These are phyloP conservation scores for Mallotus japonicus DNA, from an alignment of 441 rosid genomes.

Conservation along the genomic window DNA sequence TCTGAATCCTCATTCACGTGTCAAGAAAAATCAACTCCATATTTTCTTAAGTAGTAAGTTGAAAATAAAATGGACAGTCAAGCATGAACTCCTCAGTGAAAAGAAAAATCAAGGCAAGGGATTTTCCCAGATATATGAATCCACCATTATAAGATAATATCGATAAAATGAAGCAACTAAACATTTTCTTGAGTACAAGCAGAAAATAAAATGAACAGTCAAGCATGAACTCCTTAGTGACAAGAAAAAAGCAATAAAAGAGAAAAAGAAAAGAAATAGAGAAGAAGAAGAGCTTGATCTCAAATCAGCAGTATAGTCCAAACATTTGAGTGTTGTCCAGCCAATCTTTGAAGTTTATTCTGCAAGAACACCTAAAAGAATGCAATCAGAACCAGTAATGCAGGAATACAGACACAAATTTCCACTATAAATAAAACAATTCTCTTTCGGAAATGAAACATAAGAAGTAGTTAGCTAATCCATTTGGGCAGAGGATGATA, in stretches of 20 bases:
- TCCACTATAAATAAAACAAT: too few species aligned
- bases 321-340: constrained; percentile 43
- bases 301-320: background rate
- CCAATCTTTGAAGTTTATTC: constrained; percentile 74
- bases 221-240: background rate
- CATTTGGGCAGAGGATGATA: too few species aligned
- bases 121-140: background rate
- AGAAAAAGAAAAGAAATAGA: too few species aligned
- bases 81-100: background rate
- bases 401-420: too few species aligned
- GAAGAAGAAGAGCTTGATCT: background rate
- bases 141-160: background rate
- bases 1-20: constrained; percentile 9
- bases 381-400: background rate
- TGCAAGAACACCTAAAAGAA: constrained; percentile 27
- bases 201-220: background rate
- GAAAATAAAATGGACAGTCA: background rate
- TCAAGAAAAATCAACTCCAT: background rate
- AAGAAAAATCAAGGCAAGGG: background rate
- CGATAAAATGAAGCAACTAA: background rate
- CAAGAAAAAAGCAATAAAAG: background rate
- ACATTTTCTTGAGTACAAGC: background rate
- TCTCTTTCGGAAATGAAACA: background rate
- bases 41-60: background rate
- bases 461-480: background rate